phyloP scores from a whole-genome alignment of 2,329 filamentous ascomycete genomes.

The Cladosporium sp. region DNA sequence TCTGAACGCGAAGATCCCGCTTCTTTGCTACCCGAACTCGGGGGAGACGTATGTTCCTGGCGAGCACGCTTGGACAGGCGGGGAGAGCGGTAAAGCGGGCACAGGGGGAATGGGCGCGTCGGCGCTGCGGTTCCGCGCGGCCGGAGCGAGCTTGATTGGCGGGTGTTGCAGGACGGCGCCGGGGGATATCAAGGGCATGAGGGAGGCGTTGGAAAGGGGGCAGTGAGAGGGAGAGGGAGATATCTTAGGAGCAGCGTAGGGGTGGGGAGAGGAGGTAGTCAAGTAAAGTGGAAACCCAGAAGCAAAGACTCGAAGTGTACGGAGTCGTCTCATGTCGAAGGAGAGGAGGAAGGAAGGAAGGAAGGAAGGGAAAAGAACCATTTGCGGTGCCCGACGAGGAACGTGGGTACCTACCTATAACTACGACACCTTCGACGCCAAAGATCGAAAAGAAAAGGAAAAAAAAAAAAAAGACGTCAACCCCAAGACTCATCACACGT shows the following conservation, averaged over 20 bases:
- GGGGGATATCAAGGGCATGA: slow-evolving; percentile 30
- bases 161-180: slow-evolving; percentile 47
- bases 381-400: too few relatives aligned
- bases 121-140: slow-evolving; percentile 29
- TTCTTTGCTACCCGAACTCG: slow-evolving; percentile 43
- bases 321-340: too few relatives aligned
- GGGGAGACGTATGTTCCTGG: slow-evolving; percentile 44
- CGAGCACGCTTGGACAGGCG: slow-evolving; percentile 10
- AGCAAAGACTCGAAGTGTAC: too few relatives aligned
- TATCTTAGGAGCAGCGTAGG: too few relatives aligned
- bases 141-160: slow-evolving; percentile 41
- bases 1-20: slow-evolving; percentile 29
- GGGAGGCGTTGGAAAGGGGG: not conserved
- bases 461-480: too few relatives aligned
- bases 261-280: too few relatives aligned
- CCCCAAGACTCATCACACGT: too few relatives aligned
- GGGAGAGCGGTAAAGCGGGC: slow-evolving; percentile 23
- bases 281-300: too few relatives aligned
- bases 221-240: not conserved
- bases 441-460: too few relatives aligned
- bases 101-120: slow-evolving; percentile 17
- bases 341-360: too few relatives aligned
- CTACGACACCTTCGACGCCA: too few relatives aligned
- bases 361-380: not conserved
- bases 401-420: too few relatives aligned